Conservation (phyloP, 1,284 basidiomycete species). For the Singerocomus rubriflavus region DNA sequence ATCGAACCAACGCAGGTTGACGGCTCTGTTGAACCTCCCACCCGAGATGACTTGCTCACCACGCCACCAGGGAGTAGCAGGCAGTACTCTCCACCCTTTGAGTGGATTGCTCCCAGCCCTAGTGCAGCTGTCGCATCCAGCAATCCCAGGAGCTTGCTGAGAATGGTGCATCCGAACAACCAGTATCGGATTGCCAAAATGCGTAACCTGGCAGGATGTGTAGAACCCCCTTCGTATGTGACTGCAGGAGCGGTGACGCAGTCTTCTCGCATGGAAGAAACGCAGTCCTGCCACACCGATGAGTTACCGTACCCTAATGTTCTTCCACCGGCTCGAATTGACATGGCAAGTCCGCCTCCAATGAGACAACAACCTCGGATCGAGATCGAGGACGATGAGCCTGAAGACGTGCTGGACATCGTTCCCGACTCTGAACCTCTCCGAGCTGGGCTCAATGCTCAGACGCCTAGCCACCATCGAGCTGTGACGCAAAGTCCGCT, state of each 20-base stretch:
- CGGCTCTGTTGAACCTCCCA: background rate
- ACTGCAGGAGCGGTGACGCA: conserved; percentile 22
- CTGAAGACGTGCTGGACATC: conserved; percentile 37
- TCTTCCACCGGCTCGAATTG: conserved; percentile 1
- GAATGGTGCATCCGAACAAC: conserved; percentile 32
- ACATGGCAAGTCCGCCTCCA: background rate
- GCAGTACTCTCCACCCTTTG: conserved; percentile 18
- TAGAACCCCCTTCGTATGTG: conserved; percentile 21
- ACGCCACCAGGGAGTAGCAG: conserved; percentile 1
- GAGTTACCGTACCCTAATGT: background rate
- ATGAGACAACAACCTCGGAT: background rate
- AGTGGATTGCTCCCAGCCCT: conserved; percentile 26
- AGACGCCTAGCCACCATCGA: conserved; percentile 7
- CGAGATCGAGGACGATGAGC: conserved; percentile 8
- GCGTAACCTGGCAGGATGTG: conserved; percentile 20
- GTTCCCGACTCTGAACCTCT: conserved; percentile 59
- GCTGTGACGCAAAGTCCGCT: conserved; percentile 11
- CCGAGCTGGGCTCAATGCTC: conserved; percentile 14
- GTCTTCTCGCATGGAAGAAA: conserved; percentile 20
- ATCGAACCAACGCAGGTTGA: conserved; percentile 6
- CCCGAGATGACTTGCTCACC: conserved; percentile 1
- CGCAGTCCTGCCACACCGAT: conserved; percentile 8
- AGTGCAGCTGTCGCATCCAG: conserved; percentile 21
- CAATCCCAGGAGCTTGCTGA: conserved; percentile 31
- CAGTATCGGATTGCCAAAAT: conserved; percentile 30